Conservation (phyloP, 768 basidiomycete species). For the Panellus pusillus region DNA sequence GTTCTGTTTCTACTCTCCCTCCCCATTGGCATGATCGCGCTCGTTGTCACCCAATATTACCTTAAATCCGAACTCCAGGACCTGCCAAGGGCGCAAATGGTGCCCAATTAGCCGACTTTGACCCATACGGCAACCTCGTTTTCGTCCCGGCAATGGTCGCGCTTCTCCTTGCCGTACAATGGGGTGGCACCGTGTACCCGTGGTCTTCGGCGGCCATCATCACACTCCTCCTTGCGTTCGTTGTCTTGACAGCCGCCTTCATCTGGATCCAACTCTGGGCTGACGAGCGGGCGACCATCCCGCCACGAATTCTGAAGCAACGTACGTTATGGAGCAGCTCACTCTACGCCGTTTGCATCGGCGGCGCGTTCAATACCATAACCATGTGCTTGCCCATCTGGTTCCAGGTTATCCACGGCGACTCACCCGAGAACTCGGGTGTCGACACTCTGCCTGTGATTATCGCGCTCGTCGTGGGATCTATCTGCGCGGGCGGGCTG, state of each 20-base stretch:
- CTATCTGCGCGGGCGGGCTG: conserved; percentile 37
- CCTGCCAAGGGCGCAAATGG: not conserved
- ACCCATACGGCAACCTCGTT: conserved; percentile 12
- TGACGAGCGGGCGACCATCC: conserved; percentile 13
- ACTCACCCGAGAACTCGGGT: conserved; percentile 34
- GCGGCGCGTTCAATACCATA: conserved; percentile 14
- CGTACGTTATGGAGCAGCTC: conserved; percentile 12
- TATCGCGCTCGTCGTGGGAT: conserved; percentile 36
- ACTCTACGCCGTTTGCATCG: conserved; percentile 13
- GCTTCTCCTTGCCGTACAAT: conserved; percentile 36
- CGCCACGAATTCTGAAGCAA: conserved; percentile 14
- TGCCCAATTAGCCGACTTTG: conserved; percentile 10
- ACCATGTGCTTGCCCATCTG: conserved; percentile 14
- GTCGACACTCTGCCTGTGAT: conserved; percentile 34
- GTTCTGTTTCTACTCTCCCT: conserved; percentile 28
- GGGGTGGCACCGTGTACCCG: conserved; percentile 42
- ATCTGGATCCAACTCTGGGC: conserved; percentile 11
- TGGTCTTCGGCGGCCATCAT: conserved; percentile 32
- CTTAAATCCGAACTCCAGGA: conserved; percentile 17
- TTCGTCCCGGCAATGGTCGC: conserved; percentile 13
- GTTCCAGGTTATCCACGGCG: conserved; percentile 39
- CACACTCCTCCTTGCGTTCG: not conserved
- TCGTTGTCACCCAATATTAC: conserved; percentile 13
- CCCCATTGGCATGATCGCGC: conserved; percentile 13
- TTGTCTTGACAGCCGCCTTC: conserved; percentile 16